Conservation (phyloP, 176 grass and related monocot genomes). For the Poa annua region DNA sequence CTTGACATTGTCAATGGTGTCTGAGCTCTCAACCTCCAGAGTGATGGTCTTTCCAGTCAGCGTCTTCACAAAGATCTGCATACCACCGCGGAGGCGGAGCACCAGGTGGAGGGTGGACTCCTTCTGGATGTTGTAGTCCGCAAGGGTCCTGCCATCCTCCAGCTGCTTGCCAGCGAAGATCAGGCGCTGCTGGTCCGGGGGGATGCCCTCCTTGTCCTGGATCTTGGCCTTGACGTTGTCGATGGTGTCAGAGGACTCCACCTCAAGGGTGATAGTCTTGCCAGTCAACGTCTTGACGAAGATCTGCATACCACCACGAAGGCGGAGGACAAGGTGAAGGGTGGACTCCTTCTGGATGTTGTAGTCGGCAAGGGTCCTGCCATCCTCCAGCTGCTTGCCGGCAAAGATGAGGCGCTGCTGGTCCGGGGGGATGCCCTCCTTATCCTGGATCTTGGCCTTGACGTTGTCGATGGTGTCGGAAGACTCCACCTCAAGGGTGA, state of each 20-base stretch:
- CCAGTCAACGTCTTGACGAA: slow-evolving; percentile 77
- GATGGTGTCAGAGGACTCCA: slow-evolving; percentile 62
- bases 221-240: no score
- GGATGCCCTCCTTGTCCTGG: no score
- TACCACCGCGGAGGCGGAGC: slow-evolving; percentile 59
- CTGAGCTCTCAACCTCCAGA: neutral
- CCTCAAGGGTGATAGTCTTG: slow-evolving; percentile 74
- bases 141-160: slow-evolving; percentile 73
- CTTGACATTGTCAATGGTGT: slow-evolving; percentile 79
- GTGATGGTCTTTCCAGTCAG: no score
- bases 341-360: slow-evolving; percentile 48
- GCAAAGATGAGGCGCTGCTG: slow-evolving; percentile 65
- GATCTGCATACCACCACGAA: slow-evolving; percentile 67
- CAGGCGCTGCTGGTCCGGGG: slow-evolving; percentile 77
- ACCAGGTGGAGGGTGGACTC: slow-evolving; percentile 82
- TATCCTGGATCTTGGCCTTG: slow-evolving; percentile 75
- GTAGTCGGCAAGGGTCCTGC: slow-evolving; percentile 55
- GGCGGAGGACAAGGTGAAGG: slow-evolving; percentile 21
- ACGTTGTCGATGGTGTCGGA: slow-evolving; percentile 66
- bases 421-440: slow-evolving; percentile 65
- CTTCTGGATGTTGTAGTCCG: slow-evolving; percentile 94
- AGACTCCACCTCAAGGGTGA: slow-evolving; percentile 58
- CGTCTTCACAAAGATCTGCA: no score
- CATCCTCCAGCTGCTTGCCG: slow-evolving; percentile 72
- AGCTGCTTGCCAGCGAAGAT: slow-evolving; percentile 89